Evolutionary conservation across 345 rosid species (phyloP), one percentile per base, ranked within the genome.

Genomic region (Gossypium thurberi): DNA sequence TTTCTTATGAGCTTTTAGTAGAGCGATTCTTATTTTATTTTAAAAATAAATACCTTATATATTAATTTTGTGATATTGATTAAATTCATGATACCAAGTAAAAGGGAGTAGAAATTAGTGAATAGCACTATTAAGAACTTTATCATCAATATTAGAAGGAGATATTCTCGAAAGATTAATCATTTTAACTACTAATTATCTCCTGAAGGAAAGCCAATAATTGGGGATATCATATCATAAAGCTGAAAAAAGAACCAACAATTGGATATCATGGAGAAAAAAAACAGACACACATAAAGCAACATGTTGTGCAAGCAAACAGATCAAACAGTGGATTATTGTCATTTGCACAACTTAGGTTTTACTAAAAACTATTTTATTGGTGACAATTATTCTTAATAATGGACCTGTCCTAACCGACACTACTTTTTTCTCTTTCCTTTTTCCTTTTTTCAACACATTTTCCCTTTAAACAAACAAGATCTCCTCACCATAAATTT

Each of bases 341-440:
- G 11, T 15, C 18, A 62, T 15, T 28, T 13, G 64, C 42, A 9
- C 42, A 59, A 59, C 18, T 28, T 59, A 26, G 64, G 42, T 43
- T 65, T 65, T 44, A 50, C 37, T 21, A 23, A 66, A 66, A 21
- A 13, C 21, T 21, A 46, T 66, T 66, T 46, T 13, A 21, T 20
- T 9, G 56, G 56, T 9, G 42, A 66, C 40, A 47, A 47, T 66
- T 52, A 47, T 66, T 66, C 56, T 64, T 47, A 4, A 47, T 47
- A 28, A 62, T 66, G 70, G 70, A n/a, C 25, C 40, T 47, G 42
- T 48, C 20, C 40, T 23, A 66, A 66, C 70, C 70, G 70, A 66
- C 70, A 66, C 56, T 7, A 10, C 7, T 44, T 44, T 44, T 43
- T n/a, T 42, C 9, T 10, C 57, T 52, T 46, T 8, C 40, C 10